Percentiles rank a stretch among this genome's conserved stretches.
These are phyloP conservation scores for Rhizophagus sp. DNA, from an alignment of 192 early-diverging fungal genomes.

Conservation along the genomic window DNA sequence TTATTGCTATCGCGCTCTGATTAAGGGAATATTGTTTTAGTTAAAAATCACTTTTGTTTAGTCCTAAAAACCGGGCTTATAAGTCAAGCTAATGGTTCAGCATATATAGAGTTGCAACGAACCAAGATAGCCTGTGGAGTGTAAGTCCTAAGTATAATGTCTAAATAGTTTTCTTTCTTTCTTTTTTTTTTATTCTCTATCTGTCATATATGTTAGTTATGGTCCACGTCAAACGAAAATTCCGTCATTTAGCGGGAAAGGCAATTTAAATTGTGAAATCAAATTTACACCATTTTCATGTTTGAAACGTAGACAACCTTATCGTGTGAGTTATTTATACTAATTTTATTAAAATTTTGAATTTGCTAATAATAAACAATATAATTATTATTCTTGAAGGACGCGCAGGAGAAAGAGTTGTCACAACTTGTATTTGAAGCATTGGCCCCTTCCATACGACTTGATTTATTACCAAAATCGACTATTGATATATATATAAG, in stretches of 20 bases:
- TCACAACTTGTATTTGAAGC: slow-evolving; percentile 63
- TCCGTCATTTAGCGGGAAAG: slow-evolving; percentile 51
- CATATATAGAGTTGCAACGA: slow-evolving; percentile 70
- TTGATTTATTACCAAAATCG: slow-evolving; percentile 75
- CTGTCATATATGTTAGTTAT: slow-evolving; percentile 48
- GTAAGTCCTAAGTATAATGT: slow-evolving; percentile 45
- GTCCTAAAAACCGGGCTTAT: slow-evolving; percentile 73
- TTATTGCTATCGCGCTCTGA: not conserved
- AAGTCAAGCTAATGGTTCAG: slow-evolving; percentile 73
- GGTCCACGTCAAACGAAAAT: slow-evolving; percentile 65
- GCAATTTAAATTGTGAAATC: slow-evolving; percentile 70
- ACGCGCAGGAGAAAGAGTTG: slow-evolving; percentile 66
- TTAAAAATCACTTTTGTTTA: slow-evolving; percentile 32
- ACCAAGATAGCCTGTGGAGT: slow-evolving; percentile 79
- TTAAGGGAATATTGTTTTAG: not conserved
- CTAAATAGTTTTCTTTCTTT: not conserved
- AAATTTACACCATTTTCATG: slow-evolving; percentile 77
- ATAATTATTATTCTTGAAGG: slow-evolving; percentile 35
- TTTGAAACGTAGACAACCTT: slow-evolving; percentile 53
- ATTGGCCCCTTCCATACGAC: slow-evolving; percentile 67
- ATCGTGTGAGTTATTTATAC: slow-evolving; percentile 36
- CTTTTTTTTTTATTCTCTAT: not conserved
- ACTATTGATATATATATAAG: slow-evolving; percentile 70
- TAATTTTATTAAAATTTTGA: slow-evolving; percentile 8
- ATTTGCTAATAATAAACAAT: slow-evolving; percentile 32